Base-by-base conservation (phyloP, 192 early-diverging fungal species). In the Coemansia sp. region DNA sequence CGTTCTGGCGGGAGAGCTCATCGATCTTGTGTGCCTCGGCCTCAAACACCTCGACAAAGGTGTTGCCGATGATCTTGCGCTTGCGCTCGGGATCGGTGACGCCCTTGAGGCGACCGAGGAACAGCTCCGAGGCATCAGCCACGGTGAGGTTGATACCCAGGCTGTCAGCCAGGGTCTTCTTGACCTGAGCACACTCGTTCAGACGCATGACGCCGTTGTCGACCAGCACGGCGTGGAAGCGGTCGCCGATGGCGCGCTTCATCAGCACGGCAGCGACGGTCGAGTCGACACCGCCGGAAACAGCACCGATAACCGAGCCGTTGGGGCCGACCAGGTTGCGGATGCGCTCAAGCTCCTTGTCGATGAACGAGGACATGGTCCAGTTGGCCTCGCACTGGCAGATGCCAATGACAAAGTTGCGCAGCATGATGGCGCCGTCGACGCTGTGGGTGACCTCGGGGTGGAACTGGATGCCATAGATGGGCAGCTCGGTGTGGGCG, bases 201-300 rank as follows among this genome's bases (percentile, higher is more conserved):
- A 94, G 77, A 62, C 96, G 92, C 96, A 98, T 98, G 8, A 98
- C 93, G 43, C 96, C 96, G 66, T 98, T 98, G 58, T 98, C 94
- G 14, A 98, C 96, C 51, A 98, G 77, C 23, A 98, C 86, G 19
- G 93, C 96, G 58, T 98, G 96, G 87, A 98, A 98, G 22, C 96
- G 89, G 54, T 95, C 91, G 34, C 96, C 96, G 62, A 98, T 98
- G 40, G 96, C 96, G 62, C 89, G 82, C 72, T 88, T 90, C 92
- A 98, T 95, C 56, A 98, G 79, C 63, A 87, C 88, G 29, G 96
- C 94, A 26, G 96, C 96, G 29, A 98, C 93, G 26, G 94, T 95
- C 24, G 85, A 88, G 63, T 98, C 96, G 6, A 98, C 96, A 59
- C 96, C 96, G 25, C 96, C 96, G 46, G 85, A 88, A 37, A 98